Conservation (phyloP, 2,329 filamentous ascomycete species). For the Colletotrichum magnum region DNA sequence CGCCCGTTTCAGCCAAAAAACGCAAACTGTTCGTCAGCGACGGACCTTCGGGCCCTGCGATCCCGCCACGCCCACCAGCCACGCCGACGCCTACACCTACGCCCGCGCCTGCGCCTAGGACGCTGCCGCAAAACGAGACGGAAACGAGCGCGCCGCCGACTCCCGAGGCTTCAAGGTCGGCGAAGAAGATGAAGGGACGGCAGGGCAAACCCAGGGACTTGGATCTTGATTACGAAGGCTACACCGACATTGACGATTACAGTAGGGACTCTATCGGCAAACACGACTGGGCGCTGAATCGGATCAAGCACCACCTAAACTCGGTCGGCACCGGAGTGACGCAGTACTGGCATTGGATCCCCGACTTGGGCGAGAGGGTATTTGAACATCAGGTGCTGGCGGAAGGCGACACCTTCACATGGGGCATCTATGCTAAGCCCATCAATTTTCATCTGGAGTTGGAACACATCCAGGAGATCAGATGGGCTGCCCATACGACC, state of each 20-base stretch:
- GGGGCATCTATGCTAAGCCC: slow-evolving; percentile 65
- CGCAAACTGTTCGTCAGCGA: slow-evolving; percentile 46
- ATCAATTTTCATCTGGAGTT: slow-evolving; percentile 65
- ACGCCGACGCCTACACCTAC: slow-evolving; percentile 12
- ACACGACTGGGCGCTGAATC: slow-evolving; percentile 66
- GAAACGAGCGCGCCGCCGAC: slow-evolving; percentile 22
- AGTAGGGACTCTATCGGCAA: slow-evolving; percentile 59
- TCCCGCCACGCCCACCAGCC: slow-evolving; percentile 16
- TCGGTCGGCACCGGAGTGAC: slow-evolving; percentile 64
- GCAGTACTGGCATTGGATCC: slow-evolving; percentile 70
- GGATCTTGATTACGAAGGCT: slow-evolving; percentile 62
- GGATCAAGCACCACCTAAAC: slow-evolving; percentile 64
- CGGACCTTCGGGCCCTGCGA: slow-evolving; percentile 5
- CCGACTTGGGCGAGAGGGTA: slow-evolving; percentile 50
- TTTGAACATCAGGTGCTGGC: slow-evolving; percentile 70
- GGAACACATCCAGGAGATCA: slow-evolving; percentile 61
- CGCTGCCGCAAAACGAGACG: neutral
- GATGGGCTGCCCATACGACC: slow-evolving; percentile 58
- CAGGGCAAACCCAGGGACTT: slow-evolving; percentile 43
- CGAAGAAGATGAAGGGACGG: slow-evolving; percentile 27
- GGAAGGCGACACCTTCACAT: slow-evolving; percentile 57
- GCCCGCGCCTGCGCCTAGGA: neutral
- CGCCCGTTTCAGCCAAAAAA: slow-evolving; percentile 45
- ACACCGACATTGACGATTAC: slow-evolving; percentile 67
- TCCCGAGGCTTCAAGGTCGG: slow-evolving; percentile 19